Evolutionary conservation across 208 protist genomes (phyloP).

Genomic region (Ichthyophonus hoferi): DNA sequence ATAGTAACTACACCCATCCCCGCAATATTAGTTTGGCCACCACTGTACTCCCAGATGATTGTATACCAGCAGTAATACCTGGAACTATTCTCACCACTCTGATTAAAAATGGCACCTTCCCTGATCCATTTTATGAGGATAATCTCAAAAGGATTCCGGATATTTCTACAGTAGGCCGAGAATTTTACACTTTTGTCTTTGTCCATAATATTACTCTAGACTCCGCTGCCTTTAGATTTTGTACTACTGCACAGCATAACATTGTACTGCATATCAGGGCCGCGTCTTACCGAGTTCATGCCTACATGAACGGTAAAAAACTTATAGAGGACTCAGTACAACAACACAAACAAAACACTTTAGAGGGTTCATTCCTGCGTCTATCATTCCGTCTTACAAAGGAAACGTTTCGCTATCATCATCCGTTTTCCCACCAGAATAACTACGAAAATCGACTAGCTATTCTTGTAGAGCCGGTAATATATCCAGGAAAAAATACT

Average conservation of each 20-base stretch:
- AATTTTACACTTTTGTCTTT: conserved; percentile 1
- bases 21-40: not conserved
- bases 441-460: not conserved
- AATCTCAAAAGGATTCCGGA: not conserved
- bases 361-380: not conserved
- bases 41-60: not conserved
- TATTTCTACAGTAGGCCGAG: not conserved
- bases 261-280: not conserved
- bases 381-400: not conserved
- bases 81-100: not conserved
- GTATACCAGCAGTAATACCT: not conserved
- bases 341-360: not conserved
- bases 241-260: not conserved
- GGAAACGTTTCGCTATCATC: not conserved
- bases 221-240: not conserved
- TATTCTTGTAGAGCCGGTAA: not conserved
- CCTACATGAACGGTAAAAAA: not conserved
- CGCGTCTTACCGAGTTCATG: not conserved
- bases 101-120: not conserved
- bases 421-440: not conserved
- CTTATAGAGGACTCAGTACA: not conserved
- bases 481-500: not conserved
- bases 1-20: not conserved
- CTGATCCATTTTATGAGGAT: conserved; percentile 8
- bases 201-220: not conserved